Base-by-base conservation (phyloP, 2,329 filamentous ascomycete species). In the Fusarium marasasianum region DNA sequence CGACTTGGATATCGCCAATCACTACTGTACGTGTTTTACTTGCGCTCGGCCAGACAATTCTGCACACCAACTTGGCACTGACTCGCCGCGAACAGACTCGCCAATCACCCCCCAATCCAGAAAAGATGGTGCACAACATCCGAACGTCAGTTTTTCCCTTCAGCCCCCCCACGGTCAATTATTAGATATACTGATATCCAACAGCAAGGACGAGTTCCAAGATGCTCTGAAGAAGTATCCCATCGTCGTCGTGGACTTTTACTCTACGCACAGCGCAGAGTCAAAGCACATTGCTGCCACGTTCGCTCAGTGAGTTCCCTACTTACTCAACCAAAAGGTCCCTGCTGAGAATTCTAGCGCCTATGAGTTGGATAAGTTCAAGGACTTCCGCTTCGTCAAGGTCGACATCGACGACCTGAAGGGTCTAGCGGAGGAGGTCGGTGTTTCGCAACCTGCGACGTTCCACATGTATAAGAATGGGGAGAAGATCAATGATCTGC, bases 61-160 rank as follows among this genome's bases (percentile, higher is more conserved):
- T 5, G 2, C 53, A 53, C 43, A 31, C 53, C 47, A 51, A 45
- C 53, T 44, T 31, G 1, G 14, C 15, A 24, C 47, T 74, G 53
- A 73, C 56, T 72, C 57, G 8, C 18, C 44, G 20, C 22, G 7
- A 33, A n/a, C 31, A 40, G 40, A 24, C 33, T 20, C 38, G 24
- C 43, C 47, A 62, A 57, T 50, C 41, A 43, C 37, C 26, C 13
- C 31, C 47, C 13, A 45, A 64, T 53, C 3, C 37, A 72, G 58
- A 38, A 63, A 74, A 47, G 43, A 73, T 73, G 71, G 71, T 73
- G 50, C 71, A 73, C 62, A 73, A 73, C 62, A 60, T 73, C 18
- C 51, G 57, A 62, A 68, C 37, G 71, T 74, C 44, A 10, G 66
- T 45, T 12, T 12, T 22, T 9, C 9, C 29, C 10, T 29, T 29